Evolutionary conservation across 208 protist species (phyloP), one percentile per base, ranked within the genome.

Genomic region (Acanthamoeba triangularis): DNA sequence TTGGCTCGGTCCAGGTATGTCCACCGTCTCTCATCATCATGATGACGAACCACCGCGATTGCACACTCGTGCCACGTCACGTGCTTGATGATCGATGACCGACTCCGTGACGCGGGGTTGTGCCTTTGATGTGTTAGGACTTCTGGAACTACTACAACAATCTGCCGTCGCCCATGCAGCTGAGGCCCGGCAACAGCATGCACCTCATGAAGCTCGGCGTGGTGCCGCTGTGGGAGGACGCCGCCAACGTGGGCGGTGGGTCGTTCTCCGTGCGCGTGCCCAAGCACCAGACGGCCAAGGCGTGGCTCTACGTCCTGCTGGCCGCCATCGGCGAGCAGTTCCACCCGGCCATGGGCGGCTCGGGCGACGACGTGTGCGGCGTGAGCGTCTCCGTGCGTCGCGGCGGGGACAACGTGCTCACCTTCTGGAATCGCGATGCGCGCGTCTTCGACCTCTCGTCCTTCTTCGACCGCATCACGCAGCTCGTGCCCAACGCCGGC

Each of bases 71-170:
- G 49, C 14, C 49, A 54, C 10, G 49, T 18, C 49, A 54, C 49
- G 37, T 41, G 37, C n/a, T 41, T 41, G 37, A 41, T 41, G 37
- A 41, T 18, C 61, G 23, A 3, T 28, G 61, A n/a, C 23, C 5
- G 61, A 67, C 23, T 1, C 61, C 28, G 23, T n/a, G 16, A 67
- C 20, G 20, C 1, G n/a, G n/a, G 20, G 54, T 61, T 25, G 16
- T 61, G 11, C 20, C n/a, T n/a, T n/a, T n/a, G n/a, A n/a, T 61
- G 11, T 61, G 11, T 6, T 6, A 78, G 69, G 69, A 78, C 20
- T 78, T 78, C 69, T 78, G 69, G 69, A 78, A 44, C 69, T 78
- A 78, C 37, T 78, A 78, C 69, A 78, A 78, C 69, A 16, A 78
- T n/a, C 30, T 78, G 33, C 69, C 69, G 3, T 78, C 69, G 69